Conservation (phyloP, 306 rosid species). For the Rosa multiflora region DNA sequence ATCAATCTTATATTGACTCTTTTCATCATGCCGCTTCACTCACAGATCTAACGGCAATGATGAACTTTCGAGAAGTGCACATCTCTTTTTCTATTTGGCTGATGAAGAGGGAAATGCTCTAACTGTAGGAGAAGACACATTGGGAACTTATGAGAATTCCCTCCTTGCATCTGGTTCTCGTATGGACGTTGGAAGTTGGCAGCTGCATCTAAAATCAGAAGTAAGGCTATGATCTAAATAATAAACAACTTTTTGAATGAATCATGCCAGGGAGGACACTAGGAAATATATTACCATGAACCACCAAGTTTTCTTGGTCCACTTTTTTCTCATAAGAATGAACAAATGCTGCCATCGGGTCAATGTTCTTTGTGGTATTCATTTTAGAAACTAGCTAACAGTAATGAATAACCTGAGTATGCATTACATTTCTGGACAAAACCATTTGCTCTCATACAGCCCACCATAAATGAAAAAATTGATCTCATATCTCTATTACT, state of each 20-base stretch:
- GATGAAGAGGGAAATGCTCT: constrained; percentile 78
- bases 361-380: neutral
- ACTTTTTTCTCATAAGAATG: neutral
- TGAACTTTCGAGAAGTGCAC: constrained; percentile 50
- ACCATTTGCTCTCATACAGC: neutral
- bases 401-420: neutral
- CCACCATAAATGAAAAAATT: neutral
- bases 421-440: neutral
- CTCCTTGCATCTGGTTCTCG: constrained; percentile 79
- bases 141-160: constrained; percentile 49
- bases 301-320: constrained; percentile 16
- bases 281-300: neutral
- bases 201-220: constrained; percentile 86
- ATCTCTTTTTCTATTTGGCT: constrained; percentile 88
- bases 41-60: constrained; percentile 55
- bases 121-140: constrained; percentile 46
- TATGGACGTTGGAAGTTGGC: constrained; percentile 83
- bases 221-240: constrained; percentile 39
- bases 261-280: constrained; percentile 4
- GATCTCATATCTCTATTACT: neutral
- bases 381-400: neutral
- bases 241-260: neutral
- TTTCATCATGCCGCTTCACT: constrained; percentile 34
- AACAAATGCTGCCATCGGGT: neutral
- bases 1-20: constrained; percentile 14